Conservation (phyloP, 768 basidiomycete genomes). For the Podaxis rugospora region DNA sequence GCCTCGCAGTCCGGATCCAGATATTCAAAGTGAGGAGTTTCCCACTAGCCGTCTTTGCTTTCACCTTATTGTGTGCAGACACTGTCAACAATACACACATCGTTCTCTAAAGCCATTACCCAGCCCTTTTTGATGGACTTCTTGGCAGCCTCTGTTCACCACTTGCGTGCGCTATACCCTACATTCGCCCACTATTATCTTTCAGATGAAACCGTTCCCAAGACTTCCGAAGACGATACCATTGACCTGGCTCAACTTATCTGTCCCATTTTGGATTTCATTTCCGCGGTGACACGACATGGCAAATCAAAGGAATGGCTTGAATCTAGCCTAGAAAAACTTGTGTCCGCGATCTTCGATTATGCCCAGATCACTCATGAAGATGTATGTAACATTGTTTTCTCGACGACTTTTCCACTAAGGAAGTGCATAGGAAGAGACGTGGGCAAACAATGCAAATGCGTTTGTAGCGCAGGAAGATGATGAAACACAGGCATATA, state of each 20-base stretch:
- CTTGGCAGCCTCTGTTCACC: slow-evolving; percentile 50
- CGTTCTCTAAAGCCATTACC: slow-evolving; percentile 73
- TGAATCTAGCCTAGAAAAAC: slow-evolving; percentile 39
- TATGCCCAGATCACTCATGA: slow-evolving; percentile 88
- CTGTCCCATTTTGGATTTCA: slow-evolving; percentile 77
- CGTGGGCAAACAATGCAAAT: slow-evolving; percentile 87
- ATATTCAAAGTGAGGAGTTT: slow-evolving; percentile 66
- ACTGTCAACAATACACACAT: slow-evolving; percentile 71
- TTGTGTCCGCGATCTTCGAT: slow-evolving; percentile 56
- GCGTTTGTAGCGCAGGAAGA: slow-evolving; percentile 94
- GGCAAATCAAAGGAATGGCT: slow-evolving; percentile 68
- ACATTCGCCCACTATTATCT: slow-evolving; percentile 63
- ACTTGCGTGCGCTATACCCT: slow-evolving; percentile 55
- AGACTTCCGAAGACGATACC: slow-evolving; percentile 69
- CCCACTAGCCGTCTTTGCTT: not conserved
- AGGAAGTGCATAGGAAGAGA: slow-evolving; percentile 62
- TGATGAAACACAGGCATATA: slow-evolving; percentile 81
- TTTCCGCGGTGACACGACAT: slow-evolving; percentile 60
- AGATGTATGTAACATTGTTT: slow-evolving; percentile 51
- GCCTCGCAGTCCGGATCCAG: slow-evolving; percentile 72
- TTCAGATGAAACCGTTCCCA: slow-evolving; percentile 48
- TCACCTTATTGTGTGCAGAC: slow-evolving; percentile 42
- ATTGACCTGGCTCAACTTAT: slow-evolving; percentile 76
- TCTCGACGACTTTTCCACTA: not conserved
- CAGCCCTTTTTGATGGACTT: slow-evolving; percentile 55